Base-by-base conservation (phyloP, 2,329 filamentous ascomycete species). In the Ceratocystis variospora region DNA sequence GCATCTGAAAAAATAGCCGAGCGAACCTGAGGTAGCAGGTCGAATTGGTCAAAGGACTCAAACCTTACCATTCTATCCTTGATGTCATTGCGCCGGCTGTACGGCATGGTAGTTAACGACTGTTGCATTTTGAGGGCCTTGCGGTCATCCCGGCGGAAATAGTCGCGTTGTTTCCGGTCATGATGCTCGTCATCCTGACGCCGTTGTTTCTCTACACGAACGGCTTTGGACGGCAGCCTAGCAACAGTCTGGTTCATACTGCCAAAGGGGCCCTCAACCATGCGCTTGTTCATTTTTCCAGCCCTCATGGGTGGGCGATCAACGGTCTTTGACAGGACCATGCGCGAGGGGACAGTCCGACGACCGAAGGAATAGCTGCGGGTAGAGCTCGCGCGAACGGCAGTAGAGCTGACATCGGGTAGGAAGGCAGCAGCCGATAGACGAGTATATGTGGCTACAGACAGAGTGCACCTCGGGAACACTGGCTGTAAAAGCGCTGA, bases 81-180 rank as follows among this genome's bases (percentile, higher is more conserved):
- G 68, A 83, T 75, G 4, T 72, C 74, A 66, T 76, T 75, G 65
- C 85, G 81, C 70, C 84, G 83, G 46, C 83, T 83, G 73, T 96
- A 96, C 0, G 90, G 84, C 3, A 97, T 80, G 2, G 86, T 83
- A 1, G 89, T 79, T 69, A 97, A 78, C 1, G 88, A 81, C 63
- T 86, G 85, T 74, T 96, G 93, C 93, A 97, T 97, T 77, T 95
- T 96, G 75, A 97, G 79, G 3, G 93, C 92, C 74, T 95, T 92
- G 75, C 73, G 79, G 75, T 76, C 72, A 69, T 76, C 74, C 59
- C 67, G 70, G 48, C 69, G 69, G 63, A 70, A 71, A 78, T 73
- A 76, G 70, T 77, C 72, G 67, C 72, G 69, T 68, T 74, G 72
- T 63, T 74, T 73, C 44, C 71, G 68, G 63, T 69, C 69, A 63